These are phyloP conservation scores for Petunia axillaris DNA, from an alignment of 257 asterid genomes.

Conservation along the genomic window DNA sequence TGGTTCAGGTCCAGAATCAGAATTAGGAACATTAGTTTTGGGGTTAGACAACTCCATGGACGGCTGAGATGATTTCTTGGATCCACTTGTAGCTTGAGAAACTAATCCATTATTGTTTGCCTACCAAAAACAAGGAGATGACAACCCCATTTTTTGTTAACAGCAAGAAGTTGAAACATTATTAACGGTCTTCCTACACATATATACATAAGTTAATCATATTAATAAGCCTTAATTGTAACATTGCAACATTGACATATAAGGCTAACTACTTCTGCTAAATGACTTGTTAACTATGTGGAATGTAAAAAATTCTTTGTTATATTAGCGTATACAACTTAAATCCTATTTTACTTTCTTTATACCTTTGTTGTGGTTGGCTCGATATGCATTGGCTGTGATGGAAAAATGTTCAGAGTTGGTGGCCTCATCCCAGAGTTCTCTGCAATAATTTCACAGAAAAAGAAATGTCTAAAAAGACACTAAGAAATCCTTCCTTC, in stretches of 20 bases:
- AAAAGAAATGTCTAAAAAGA: neutral
- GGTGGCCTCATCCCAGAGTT: conserved; percentile 70
- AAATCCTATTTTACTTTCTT: neutral
- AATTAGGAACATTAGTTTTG: conserved; percentile 38
- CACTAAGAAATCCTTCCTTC: neutral
- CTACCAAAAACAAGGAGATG: conserved; percentile 60
- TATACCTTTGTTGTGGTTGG: conserved; percentile 63
- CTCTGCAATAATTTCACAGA: conserved; percentile 46
- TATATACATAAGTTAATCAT: neutral
- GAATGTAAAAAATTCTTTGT: too few species aligned
- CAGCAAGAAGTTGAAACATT: neutral
- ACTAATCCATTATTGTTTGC: conserved; percentile 47
- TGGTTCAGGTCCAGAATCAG: conserved; percentile 46
- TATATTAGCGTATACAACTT: neutral
- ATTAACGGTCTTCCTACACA: neutral
- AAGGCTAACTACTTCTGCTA: too few species aligned
- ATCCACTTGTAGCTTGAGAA: conserved; percentile 57
- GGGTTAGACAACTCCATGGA: conserved; percentile 68
- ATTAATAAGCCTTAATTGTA: too few species aligned
- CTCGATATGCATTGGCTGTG: conserved; percentile 95
- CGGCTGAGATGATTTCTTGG: conserved; percentile 82
- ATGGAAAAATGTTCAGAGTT: conserved; percentile 89
- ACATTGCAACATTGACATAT: too few species aligned
- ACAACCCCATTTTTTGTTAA: neutral
- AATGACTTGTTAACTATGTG: too few species aligned